Percentiles rank a stretch among this genome's conserved stretches.
phyloP scores from a whole-genome alignment of 345 rosid species.

The Camelina laxa region DNA sequence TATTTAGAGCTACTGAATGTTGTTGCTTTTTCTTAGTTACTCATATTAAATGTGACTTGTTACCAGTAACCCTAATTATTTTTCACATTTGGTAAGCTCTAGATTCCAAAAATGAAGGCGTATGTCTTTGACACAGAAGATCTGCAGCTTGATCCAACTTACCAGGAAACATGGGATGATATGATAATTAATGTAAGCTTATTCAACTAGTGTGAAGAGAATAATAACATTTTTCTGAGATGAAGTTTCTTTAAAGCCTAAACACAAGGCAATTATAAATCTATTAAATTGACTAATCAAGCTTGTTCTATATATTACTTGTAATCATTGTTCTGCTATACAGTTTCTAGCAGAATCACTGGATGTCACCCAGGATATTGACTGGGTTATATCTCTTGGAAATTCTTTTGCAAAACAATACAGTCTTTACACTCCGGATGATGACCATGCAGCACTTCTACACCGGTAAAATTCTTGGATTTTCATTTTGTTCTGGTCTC shows the following conservation, averaged over 20 bases:
- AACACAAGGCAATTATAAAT: not conserved
- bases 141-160: conserved; percentile 86
- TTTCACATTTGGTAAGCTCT: conserved; percentile 80
- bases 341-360: conserved; percentile 97
- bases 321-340: conserved; percentile 38
- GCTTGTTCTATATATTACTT: conserved; percentile 16
- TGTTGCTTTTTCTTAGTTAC: not conserved
- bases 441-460: conserved; percentile 92
- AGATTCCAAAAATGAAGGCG: conserved; percentile 99
- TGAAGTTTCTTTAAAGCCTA: conserved; percentile 10
- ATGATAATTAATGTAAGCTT: conserved; percentile 88
- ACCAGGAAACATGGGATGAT: conserved; percentile 98
- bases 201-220: conserved; percentile 23
- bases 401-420: conserved; percentile 85
- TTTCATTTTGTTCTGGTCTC: conserved; percentile 25
- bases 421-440: conserved; percentile 68
- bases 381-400: conserved; percentile 89
- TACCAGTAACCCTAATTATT: conserved; percentile 51
- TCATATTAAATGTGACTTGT: not conserved
- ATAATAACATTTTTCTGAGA: conserved; percentile 1
- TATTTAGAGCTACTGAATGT: conserved; percentile 31
- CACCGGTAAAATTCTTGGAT: conserved; percentile 62
- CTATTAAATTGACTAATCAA: conserved; percentile 8
- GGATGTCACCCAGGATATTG: conserved; percentile 87
- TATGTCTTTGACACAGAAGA: conserved; percentile 96